phyloP scores from a whole-genome alignment of 345 rosid genomes.

The Arabis alpina region DNA sequence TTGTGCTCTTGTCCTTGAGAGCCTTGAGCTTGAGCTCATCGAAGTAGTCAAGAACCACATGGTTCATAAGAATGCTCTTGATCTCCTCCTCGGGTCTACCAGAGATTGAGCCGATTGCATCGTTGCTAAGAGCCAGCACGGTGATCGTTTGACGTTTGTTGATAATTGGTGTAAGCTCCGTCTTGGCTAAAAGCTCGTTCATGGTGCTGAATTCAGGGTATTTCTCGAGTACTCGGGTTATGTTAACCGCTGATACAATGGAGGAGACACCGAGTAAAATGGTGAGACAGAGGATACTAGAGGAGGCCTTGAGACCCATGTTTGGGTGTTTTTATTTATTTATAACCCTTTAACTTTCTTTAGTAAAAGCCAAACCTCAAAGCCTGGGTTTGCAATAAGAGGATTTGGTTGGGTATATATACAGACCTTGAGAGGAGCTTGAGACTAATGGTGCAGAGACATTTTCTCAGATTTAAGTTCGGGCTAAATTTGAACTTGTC shows the following conservation, averaged over 20 bases:
- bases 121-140: slow-evolving; percentile 54
- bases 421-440: slow-evolving; percentile 15
- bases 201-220: slow-evolving; percentile 56
- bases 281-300: slow-evolving; percentile 41
- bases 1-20: slow-evolving; percentile 44
- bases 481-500: slow-evolving; percentile 38
- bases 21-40: slow-evolving; percentile 46
- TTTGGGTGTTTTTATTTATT: slow-evolving; percentile 18
- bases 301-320: slow-evolving; percentile 48
- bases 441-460: slow-evolving; percentile 35
- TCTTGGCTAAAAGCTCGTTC: slow-evolving; percentile 43
- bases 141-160: slow-evolving; percentile 58
- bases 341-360: slow-evolving; percentile 13
- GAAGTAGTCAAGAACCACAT: slow-evolving; percentile 65
- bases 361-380: slow-evolving; percentile 27
- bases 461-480: slow-evolving; percentile 24
- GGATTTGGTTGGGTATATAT: slow-evolving; percentile 27
- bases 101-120: slow-evolving; percentile 44
- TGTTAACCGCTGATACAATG: slow-evolving; percentile 49
- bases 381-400: slow-evolving; percentile 33
- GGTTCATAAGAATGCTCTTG: slow-evolving; percentile 52
- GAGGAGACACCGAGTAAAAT: slow-evolving; percentile 38
- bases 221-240: slow-evolving; percentile 47
- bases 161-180: slow-evolving; percentile 43
- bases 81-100: slow-evolving; percentile 49